Conservation (phyloP, 805 yeast genomes). For the Lipomyces sp. region DNA sequence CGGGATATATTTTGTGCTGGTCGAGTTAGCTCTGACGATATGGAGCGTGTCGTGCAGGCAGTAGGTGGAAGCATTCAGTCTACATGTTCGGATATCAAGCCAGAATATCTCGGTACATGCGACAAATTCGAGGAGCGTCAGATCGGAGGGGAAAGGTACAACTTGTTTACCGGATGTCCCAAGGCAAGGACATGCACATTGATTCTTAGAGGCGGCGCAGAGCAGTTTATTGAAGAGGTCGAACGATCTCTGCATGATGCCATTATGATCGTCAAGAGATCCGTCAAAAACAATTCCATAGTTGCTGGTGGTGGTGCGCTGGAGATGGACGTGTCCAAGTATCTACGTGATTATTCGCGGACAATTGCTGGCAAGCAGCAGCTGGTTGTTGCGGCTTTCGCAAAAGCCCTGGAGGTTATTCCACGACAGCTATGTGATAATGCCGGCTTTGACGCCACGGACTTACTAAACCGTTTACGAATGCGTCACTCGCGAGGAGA, state of each 20-base stretch:
- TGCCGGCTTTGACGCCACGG: conserved; percentile 99
- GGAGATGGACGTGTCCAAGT: conserved; percentile 93
- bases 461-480: conserved; percentile 84
- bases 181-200: conserved; percentile 91
- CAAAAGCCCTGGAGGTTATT: conserved; percentile 91
- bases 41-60: conserved; percentile 90
- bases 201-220: conserved; percentile 95
- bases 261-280: conserved; percentile 95
- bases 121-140: conserved; percentile 87
- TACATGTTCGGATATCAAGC: conserved; percentile 62
- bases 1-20: conserved; percentile 97
- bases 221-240: conserved; percentile 96
- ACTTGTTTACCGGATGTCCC: conserved; percentile 90
- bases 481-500: conserved; percentile 95
- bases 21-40: conserved; percentile 83
- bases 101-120: conserved; percentile 82
- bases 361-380: conserved; percentile 96
- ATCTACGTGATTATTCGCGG: conserved; percentile 82
- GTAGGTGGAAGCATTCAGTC: conserved; percentile 92
- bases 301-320: conserved; percentile 99
- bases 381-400: conserved; percentile 86
- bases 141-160: conserved; percentile 94
- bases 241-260: conserved; percentile 98
- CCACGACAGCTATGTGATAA: conserved; percentile 98
- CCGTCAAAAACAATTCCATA: conserved; percentile 79